Evolutionary conservation across 1,284 basidiomycete genomes (phyloP), one percentile per base, ranked within the genome.

Genomic region (Fomitopsis betulina): DNA sequence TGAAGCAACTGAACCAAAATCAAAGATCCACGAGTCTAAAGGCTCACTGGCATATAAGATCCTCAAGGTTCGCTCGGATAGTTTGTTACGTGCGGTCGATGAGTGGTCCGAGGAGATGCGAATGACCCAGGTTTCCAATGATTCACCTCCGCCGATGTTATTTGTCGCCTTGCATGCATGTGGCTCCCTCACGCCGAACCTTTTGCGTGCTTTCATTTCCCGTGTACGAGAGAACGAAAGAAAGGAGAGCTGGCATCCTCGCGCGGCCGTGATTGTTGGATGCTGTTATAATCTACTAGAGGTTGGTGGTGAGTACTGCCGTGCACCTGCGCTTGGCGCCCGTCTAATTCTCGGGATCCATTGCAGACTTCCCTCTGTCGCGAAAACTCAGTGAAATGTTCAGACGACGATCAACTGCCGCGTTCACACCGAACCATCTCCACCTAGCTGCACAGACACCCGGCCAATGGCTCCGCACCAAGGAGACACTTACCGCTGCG

Each of bases 131-230:
- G 25, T 42, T 12, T 30, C 51, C 13, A 13, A 23, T 53, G 4
- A 21, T 35, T 19, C 27, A 8, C 72, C 73, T 3, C 63, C 74
- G 8, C 83, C 83, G 2, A 76, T 88, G 5, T 69, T 86, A 33
- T 73, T 89, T 53, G 79, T 89, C 32, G 87, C 84, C 12, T 75
- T 90, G 47, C 87, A 90, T 62, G 84, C 77, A 6, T 80, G 75
- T 58, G 80, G 80, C 5, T 79, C 80, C 3, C 72, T 82, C 15
- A 79, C 79, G 1, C 68, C 76, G 42, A 74, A 80, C 58, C 74
- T 81, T 8, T 57, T 81, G 39, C 76, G 77, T 23, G 68, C 74
- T 21, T 72, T 79, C 38, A 30, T 67, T 51, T 70, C 54, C 58
- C 67, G 50, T 51, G 58, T 58, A 25, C 61, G 45, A 42, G 43